Evolutionary conservation across 2,329 filamentous ascomycete genomes (phyloP).

Genomic region (Diaporthe helianthi): DNA sequence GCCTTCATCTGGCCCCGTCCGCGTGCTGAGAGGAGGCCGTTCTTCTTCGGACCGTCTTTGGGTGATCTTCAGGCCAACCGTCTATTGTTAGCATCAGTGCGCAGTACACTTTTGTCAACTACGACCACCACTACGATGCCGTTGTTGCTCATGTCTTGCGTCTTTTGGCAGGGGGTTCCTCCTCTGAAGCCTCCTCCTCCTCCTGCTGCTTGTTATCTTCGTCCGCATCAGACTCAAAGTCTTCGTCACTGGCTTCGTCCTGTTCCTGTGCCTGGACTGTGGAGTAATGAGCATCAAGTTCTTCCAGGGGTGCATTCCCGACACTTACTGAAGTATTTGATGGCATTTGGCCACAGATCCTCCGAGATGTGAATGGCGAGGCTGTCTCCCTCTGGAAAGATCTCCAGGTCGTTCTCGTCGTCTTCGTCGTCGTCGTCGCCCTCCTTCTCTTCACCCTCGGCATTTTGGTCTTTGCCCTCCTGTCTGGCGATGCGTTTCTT

Average conservation of each 20-base stretch:
- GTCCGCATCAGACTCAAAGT: constrained; percentile 71
- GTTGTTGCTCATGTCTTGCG: constrained; percentile 43
- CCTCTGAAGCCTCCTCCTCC: constrained; percentile 53
- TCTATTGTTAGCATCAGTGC: constrained; percentile 31
- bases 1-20: not conserved
- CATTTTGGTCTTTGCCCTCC: constrained; percentile 51
- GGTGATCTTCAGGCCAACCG: constrained; percentile 8
- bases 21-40: not conserved
- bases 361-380: constrained; percentile 82
- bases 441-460: constrained; percentile 52
- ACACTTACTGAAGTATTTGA: constrained; percentile 87
- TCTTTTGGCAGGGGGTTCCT: constrained; percentile 50
- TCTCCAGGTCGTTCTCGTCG: constrained; percentile 75
- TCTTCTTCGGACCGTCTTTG: constrained; percentile 15
- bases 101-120: not conserved
- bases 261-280: constrained; percentile 74
- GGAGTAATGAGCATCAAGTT: constrained; percentile 45
- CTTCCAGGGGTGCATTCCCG: not conserved
- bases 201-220: constrained; percentile 63
- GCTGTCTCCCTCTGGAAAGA: constrained; percentile 88
- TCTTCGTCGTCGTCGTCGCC: constrained; percentile 68
- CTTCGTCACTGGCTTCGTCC: constrained; percentile 70
- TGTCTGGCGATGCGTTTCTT: constrained; percentile 57
- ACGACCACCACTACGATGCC: not conserved
- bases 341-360: constrained; percentile 86